Base-by-base conservation (phyloP, 163 green algal genomes). In the Prototheca wickerhamii region DNA sequence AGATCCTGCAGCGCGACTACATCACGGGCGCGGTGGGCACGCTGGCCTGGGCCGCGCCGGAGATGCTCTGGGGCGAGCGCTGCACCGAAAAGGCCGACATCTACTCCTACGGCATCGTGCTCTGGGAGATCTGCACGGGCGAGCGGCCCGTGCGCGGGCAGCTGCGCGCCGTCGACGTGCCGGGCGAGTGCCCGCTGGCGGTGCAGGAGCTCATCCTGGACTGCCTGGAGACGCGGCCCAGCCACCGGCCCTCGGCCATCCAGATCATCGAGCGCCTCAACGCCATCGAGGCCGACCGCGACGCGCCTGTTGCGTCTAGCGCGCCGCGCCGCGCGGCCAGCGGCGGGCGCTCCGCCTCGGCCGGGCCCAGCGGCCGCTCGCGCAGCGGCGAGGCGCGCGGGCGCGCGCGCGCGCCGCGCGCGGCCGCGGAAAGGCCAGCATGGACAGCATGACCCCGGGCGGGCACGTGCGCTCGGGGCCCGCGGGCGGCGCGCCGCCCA, bases 141-240 rank as follows among this genome's bases (percentile, higher is more conserved):
- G 64, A 76, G 51, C 52, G 51, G 34, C 70, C 70, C 29, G 40
- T 72, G 26, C 28, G 70, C 2, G 61, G 67, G 3, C 67, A 73
- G 61, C 54, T 69, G 33, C 34, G 61, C 23, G 61, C 68, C 37
- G 26, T 73, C 4, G n/a, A 67, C 30, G 75, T 82, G 15, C 75
- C 75, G 1, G 60, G 78, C 51, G 76, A 82, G 57, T 80, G 72
- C 61, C 76, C 76, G 3, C 32, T 52, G 3, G 71, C 69, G n/a
- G 58, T 82, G 20, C 61, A 66, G 8, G 30, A 52, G 4, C 59
- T 82, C 1, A 75, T 82, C 5, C 60, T 71, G 26, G 37, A 71
- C 25, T 76, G 70, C 63, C 43, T 68, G 40, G 70, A 71, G 31
- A 69, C 50, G 2, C 60, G 60, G 4, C 70, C 70, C 51, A 59